Conservation (phyloP, 1,284 basidiomycete genomes). For the Paramarasmius palmivorus region DNA sequence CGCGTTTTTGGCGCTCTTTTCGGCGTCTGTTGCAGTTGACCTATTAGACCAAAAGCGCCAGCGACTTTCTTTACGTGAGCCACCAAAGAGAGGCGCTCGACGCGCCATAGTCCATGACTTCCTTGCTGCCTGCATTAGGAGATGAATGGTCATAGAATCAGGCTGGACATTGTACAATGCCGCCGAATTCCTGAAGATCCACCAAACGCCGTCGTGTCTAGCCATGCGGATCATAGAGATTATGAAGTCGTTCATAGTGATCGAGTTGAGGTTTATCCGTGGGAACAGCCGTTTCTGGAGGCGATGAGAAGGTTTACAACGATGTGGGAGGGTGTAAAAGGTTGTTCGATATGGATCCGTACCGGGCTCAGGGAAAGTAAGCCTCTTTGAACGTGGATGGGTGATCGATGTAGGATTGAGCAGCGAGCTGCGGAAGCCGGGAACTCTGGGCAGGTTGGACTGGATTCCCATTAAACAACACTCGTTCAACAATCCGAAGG, state of each 20-base stretch:
- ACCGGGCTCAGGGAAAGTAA: no score
- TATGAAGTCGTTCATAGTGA: slow-evolving; percentile 57
- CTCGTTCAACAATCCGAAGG: slow-evolving; percentile 49
- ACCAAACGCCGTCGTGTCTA: slow-evolving; percentile 61
- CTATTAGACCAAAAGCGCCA: slow-evolving; percentile 10
- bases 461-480: slow-evolving; percentile 24
- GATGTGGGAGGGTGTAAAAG: no score
- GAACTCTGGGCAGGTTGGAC: slow-evolving; percentile 6
- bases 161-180: slow-evolving; percentile 55
- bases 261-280: slow-evolving; percentile 27
- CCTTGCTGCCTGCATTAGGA: slow-evolving; percentile 61
- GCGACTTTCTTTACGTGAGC: slow-evolving; percentile 18
- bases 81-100: slow-evolving; percentile 19
- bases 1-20: no score
- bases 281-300: neutral
- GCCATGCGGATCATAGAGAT: slow-evolving; percentile 44
- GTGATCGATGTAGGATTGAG: no score
- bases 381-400: no score
- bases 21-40: slow-evolving; percentile 6
- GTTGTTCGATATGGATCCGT: no score
- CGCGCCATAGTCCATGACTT: slow-evolving; percentile 34
- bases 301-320: no score
- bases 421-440: no score
- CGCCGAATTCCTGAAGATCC: slow-evolving; percentile 61
- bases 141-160: slow-evolving; percentile 52